Conservation (phyloP, 805 yeast genomes). For the Saccharomycopsis amapae region DNA sequence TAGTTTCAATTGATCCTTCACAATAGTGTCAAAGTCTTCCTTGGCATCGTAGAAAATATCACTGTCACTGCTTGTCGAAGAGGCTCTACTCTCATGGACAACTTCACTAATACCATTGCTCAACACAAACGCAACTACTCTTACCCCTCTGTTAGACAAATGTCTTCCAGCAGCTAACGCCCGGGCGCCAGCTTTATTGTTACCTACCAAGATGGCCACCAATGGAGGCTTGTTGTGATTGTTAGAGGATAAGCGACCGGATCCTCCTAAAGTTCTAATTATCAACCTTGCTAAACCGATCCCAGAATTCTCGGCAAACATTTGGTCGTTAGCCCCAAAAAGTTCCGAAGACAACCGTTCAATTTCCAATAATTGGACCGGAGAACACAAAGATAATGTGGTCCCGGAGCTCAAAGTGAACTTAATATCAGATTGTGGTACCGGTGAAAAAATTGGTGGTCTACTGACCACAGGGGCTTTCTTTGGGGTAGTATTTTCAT, state of each 20-base stretch:
- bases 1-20: conserved; percentile 44
- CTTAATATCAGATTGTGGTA: conserved; percentile 9
- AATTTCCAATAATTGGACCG: conserved; percentile 72
- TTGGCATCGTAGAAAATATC: conserved; percentile 28
- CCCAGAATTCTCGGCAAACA: conserved; percentile 60
- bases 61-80: not conserved
- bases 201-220: conserved; percentile 65
- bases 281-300: conserved; percentile 55
- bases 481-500: not conserved
- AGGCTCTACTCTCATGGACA: not conserved
- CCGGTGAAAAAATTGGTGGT: conserved; percentile 20
- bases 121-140: conserved; percentile 47
- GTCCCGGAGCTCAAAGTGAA: conserved; percentile 21
- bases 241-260: conserved; percentile 51
- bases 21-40: conserved; percentile 36
- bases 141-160: conserved; percentile 62
- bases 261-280: conserved; percentile 60
- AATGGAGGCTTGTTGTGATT: conserved; percentile 79
- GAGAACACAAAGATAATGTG: conserved; percentile 54
- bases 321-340: conserved; percentile 40
- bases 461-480: conserved; percentile 8
- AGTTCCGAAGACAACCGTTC: conserved; percentile 53
- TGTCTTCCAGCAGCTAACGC: conserved; percentile 78
- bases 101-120: conserved; percentile 15
- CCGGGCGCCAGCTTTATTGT: conserved; percentile 64